Base-by-base conservation (phyloP, 345 rosid species). In the Salix brachista region DNA sequence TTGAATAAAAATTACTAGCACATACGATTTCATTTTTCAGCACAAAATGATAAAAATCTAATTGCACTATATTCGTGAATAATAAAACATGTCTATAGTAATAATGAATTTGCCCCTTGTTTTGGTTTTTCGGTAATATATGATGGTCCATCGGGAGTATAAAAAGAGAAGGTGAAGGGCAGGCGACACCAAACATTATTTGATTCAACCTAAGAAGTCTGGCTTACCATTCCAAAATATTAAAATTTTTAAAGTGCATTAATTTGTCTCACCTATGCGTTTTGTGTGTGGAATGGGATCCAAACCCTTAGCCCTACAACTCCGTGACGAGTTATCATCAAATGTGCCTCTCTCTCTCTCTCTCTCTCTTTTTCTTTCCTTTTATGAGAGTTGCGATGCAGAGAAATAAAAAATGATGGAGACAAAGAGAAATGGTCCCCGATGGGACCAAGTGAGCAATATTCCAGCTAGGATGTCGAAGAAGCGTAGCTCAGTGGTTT, bases 401-500 rank as follows among this genome's bases (percentile, higher is more conserved):
- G 62, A 61, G 12, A 19, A n/a, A 8, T 4, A 26, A 42, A 21
- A 1, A 21, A 32, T 14, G 62, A 37, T 34, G 39, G 32, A 79
- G 46, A 16, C 73, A 36, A 75, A 6, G 3, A 23, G 30, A 36
- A 11, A 14, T 32, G 41, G 14, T 25, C 6, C 36, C 61, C 13
- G 2, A 3, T 10, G 1, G 25, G 65, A 58, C 70, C 74, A 74
- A 54, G 25, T 34, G 79, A 79, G 77, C 75, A 67, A 42, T 36
- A 36, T 36, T 48, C 75, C 82, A 78, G 81, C 81, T 3, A 71
- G 70, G 73, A 71, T 12, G 6, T 8, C 10, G 70, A 50, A 56
- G 62, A 21, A 48, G 46, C 37, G 64, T 64, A n/a, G 46, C 48
- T 60, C 26, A 18, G 4, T 68, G 23, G 6, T 68, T 78, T 75